Evolutionary conservation across 1,284 basidiomycete species (phyloP), one percentile per base, ranked within the genome.

Genomic region (Ganoderma multipileum): DNA sequence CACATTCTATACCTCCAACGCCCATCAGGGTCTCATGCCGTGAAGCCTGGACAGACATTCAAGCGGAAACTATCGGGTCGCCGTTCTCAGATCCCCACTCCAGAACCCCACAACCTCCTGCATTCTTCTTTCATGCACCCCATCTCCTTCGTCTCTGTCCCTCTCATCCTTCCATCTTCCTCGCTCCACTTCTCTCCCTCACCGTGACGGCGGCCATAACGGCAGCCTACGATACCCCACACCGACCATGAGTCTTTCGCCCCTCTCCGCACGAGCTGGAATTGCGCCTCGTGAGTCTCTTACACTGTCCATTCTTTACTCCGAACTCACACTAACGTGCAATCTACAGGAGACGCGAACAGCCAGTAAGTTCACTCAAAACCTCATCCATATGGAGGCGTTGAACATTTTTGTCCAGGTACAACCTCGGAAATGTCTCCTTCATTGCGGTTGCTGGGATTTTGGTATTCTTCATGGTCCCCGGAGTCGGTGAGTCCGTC

Each of bases 401-500:
- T 38, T 38, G 20, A 58, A 58, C 55, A 36, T 38, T 38, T n/a
- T 54, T 39, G 33, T n/a, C 3, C 69, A 82, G 81, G 71, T 92
- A 87, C 78, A 85, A 91, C 77, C 83, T 87, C 44, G 93, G 93
- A 67, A 92, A 95, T 81, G 81, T 94, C 42, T 83, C 91, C 14
- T 95, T 93, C 80, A 89, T 96, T 68, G 87, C 95, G 33, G 83
- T 93, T 28, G 90, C 91, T 68, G 93, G 92, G 14, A 92, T 91
- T 16, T 88, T 97, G 81, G 94, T 96, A 26, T 89, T 85, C 72
- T 89, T 94, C 80, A 95, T 93, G 91, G 84, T 95, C 73, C 90
- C 92, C 67, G 90, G 93, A 18, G 85, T 93, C 42, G 91, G 89
- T 89, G 64, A 67, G 80, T 76, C 30, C 30, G 20, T 42, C 36